A percentile compares a stretch with the other conserved stretches of the same genome.
These are phyloP conservation scores for Heritiera littoralis DNA, from an alignment of 345 rosid genomes.

Conservation along the genomic window DNA sequence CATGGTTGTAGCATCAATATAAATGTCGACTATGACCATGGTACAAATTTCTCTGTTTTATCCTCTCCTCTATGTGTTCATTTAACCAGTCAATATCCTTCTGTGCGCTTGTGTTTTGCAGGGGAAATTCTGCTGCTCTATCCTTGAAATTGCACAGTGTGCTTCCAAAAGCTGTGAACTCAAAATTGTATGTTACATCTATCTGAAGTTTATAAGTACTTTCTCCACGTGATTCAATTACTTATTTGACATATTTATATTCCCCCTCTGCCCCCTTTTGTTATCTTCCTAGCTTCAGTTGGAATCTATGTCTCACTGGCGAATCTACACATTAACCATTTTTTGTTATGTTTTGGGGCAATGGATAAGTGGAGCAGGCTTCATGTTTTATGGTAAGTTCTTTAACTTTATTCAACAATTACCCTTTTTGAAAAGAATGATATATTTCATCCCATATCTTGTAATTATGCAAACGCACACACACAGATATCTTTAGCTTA, in stretches of 20 bases:
- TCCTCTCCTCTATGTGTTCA: background rate
- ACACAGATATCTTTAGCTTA: too few relatives aligned
- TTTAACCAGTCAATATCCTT: background rate
- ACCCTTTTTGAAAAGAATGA: background rate
- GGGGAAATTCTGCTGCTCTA: background rate
- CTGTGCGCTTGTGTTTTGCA: background rate
- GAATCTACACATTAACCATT: background rate
- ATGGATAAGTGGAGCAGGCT: background rate
- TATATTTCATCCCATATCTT: too few relatives aligned
- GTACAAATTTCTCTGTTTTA: background rate
- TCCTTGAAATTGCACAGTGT: background rate
- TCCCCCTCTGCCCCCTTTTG: background rate
- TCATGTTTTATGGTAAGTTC: constrained; percentile 17
- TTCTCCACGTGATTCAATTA: background rate
- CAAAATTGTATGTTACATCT: constrained; percentile 7
- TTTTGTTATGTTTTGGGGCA: background rate
- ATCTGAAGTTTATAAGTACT: background rate
- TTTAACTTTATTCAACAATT: background rate
- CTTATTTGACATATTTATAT: background rate
- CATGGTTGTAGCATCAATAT: background rate
- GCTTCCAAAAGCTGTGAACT: constrained; percentile 1
- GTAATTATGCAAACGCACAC: too few relatives aligned
- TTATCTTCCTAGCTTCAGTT: background rate
- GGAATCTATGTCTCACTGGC: background rate
- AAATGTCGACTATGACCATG: background rate